phyloP scores from a whole-genome alignment of 2,329 filamentous ascomycete species.

The Sporothrix mexicana region DNA sequence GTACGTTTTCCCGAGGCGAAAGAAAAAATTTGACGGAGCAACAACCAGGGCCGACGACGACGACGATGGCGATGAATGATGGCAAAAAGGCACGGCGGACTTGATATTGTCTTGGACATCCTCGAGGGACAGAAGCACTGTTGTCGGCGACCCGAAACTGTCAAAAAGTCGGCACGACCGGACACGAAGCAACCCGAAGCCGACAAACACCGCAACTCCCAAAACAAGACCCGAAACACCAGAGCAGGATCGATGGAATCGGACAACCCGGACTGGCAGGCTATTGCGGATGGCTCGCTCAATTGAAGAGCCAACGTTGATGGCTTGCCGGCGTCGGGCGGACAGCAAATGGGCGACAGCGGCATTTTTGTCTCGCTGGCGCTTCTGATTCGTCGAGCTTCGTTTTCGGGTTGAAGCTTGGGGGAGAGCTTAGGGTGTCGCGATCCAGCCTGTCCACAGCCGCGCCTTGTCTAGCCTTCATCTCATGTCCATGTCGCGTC shows the following conservation, averaged over 20 bases:
- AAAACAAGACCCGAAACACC: background rate
- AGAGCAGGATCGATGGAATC: background rate
- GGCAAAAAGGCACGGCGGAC: conserved; percentile 42
- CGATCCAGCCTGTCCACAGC: background rate
- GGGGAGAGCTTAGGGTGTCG: conserved; percentile 21
- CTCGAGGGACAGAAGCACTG: background rate
- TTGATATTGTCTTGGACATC: no score
- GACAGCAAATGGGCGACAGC: conserved; percentile 9
- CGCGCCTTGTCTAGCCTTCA: background rate
- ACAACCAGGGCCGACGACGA: background rate
- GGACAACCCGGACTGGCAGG: conserved; percentile 13
- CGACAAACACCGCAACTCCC: conserved; percentile 21
- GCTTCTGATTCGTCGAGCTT: conserved; percentile 29
- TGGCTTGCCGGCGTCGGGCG: conserved; percentile 5
- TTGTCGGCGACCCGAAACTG: background rate
- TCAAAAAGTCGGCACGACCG: background rate
- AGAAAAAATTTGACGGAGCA: conserved; percentile 4
- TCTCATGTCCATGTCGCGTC: background rate
- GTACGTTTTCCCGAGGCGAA: conserved; percentile 68
- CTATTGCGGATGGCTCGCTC: background rate
- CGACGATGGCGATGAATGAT: conserved; percentile 30
- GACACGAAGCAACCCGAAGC: conserved; percentile 17
- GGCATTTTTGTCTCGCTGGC: conserved; percentile 25
- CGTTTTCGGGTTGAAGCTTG: conserved; percentile 14
- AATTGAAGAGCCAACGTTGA: conserved; percentile 13